Conservation (phyloP, 495 filamentous ascomycete species). For the Chaetomium tenue region DNA sequence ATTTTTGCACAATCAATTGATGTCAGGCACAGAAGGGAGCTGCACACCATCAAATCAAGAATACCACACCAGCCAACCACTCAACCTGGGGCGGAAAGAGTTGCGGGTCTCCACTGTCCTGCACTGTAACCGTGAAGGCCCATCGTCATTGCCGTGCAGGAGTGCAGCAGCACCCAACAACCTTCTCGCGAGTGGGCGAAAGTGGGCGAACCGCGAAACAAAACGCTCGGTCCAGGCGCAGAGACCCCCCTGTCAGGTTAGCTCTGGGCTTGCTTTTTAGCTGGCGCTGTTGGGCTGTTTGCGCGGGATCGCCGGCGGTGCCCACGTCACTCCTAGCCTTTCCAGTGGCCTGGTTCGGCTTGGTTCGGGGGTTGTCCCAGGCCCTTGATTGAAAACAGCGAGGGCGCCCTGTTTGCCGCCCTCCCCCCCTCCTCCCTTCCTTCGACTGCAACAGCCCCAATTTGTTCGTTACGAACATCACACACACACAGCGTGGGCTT, state of each 20-base stretch:
- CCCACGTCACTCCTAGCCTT: constrained; percentile 17
- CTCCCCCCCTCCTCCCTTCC: background rate
- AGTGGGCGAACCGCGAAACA: background rate
- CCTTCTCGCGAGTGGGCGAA: background rate
- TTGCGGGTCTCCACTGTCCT: background rate
- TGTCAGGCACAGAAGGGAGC: constrained; percentile 8
- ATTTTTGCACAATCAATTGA: constrained; percentile 9
- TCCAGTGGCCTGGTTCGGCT: constrained; percentile 13
- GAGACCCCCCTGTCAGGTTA: constrained; percentile 8
- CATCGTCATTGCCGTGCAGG: background rate
- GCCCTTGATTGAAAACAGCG: constrained; percentile 11
- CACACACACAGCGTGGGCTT: background rate
- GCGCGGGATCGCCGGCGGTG: constrained; percentile 17
- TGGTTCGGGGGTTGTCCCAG: background rate
- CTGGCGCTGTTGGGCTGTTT: constrained; percentile 10
- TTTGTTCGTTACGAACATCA: background rate
- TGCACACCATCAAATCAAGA: background rate
- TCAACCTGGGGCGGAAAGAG: constrained; percentile 1
- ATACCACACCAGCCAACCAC: no score
- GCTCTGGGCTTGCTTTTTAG: constrained; percentile 7
- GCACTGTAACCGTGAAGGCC: background rate
- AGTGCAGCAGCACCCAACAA: background rate
- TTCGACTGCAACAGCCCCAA: background rate
- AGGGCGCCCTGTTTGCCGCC: constrained; percentile 10
- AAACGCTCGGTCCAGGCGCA: constrained; percentile 3